Evolutionary conservation across 805 yeast species (phyloP).

Genomic region (Metschnikowia continentalis): DNA sequence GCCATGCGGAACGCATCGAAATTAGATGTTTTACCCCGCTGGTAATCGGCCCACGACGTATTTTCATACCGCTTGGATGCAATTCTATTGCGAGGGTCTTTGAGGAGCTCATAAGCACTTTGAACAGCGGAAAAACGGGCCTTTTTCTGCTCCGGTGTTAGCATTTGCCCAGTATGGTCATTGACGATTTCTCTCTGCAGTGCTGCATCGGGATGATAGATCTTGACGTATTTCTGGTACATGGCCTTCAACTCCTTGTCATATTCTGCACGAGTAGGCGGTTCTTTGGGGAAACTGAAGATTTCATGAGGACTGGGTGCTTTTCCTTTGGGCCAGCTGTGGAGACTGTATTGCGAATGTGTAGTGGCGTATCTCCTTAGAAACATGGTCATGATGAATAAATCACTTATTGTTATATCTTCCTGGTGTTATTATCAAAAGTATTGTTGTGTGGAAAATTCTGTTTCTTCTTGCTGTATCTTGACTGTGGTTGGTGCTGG

Average conservation of each 20-base stretch:
- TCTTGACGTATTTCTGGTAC: slow-evolving; percentile 49
- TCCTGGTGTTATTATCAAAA: no score
- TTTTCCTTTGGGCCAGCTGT: slow-evolving; percentile 53
- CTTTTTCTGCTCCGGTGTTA: slow-evolving; percentile 32
- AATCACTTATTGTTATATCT: no score
- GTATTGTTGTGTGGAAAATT: no score
- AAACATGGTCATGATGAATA: not conserved
- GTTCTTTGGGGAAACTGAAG: slow-evolving; percentile 37
- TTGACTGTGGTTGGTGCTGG: no score
- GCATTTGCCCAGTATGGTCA: slow-evolving; percentile 23
- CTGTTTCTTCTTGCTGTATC: no score
- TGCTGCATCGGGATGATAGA: slow-evolving; percentile 76
- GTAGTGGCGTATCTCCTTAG: slow-evolving; percentile 21
- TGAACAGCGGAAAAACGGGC: slow-evolving; percentile 30
- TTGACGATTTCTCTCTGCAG: slow-evolving; percentile 22
- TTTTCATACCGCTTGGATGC: slow-evolving; percentile 26
- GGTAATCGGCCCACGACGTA: slow-evolving; percentile 27
- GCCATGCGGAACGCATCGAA: slow-evolving; percentile 37
- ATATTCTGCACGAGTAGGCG: slow-evolving; percentile 42
- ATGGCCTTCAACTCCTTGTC: slow-evolving; percentile 40
- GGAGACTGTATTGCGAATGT: slow-evolving; percentile 26
- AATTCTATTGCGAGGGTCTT: slow-evolving; percentile 48
- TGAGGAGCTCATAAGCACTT: slow-evolving; percentile 39
- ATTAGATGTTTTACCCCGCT: slow-evolving; percentile 20
- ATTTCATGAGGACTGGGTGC: slow-evolving; percentile 72